Conservation (phyloP, 1,284 basidiomycete species). For the Athelia psychrophila region DNA sequence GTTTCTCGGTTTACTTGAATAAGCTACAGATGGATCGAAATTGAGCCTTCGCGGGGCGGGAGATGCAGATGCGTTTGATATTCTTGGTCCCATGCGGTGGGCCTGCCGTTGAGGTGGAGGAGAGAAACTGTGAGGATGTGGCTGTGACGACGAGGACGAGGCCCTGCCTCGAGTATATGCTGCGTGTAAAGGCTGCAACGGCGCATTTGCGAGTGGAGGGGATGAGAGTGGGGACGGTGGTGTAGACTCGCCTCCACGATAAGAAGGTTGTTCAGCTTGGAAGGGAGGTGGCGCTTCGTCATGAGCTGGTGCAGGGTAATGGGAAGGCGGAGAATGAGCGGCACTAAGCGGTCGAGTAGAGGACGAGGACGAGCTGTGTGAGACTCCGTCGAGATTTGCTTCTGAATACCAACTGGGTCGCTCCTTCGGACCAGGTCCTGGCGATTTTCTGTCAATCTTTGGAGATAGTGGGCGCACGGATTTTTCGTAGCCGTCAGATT, state of each 20-base stretch:
- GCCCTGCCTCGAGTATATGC: constrained; percentile 7
- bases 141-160: constrained; percentile 6
- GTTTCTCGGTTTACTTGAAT: not conserved
- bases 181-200: not conserved
- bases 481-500: constrained; percentile 5
- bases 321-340: constrained; percentile 5
- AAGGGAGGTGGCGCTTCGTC: constrained; percentile 6
- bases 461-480: constrained; percentile 24
- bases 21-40: constrained; percentile 12
- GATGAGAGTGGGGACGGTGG: constrained; percentile 2
- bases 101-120: constrained; percentile 5
- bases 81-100: not conserved
- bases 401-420: constrained; percentile 30
- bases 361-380: not conserved
- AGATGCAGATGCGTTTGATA: not conserved
- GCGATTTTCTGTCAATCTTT: constrained; percentile 20
- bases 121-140: constrained; percentile 6
- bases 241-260: constrained; percentile 7
- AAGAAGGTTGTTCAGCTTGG: constrained; percentile 5
- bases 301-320: constrained; percentile 9
- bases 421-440: constrained; percentile 16
- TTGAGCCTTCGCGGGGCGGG: constrained; percentile 11
- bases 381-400: constrained; percentile 15
- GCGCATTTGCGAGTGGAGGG: not conserved
- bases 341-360: not conserved